phyloP scores from a whole-genome alignment of 768 basidiomycete genomes.

The Peribolospora kevripleyi region DNA sequence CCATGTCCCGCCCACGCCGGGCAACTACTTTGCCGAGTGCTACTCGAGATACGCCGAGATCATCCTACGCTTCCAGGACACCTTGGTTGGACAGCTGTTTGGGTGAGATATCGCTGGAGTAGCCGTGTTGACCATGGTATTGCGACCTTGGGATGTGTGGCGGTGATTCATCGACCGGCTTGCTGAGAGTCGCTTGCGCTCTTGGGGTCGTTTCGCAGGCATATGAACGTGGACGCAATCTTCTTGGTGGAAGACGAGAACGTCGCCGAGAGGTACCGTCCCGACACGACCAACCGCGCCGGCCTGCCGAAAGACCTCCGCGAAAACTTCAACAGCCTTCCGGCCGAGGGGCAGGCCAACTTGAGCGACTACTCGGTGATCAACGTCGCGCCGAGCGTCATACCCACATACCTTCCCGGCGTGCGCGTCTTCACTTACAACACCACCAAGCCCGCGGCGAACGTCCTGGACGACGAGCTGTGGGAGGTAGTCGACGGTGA shows the following conservation, averaged over 20 bases:
- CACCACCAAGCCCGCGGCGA: slow-evolving; percentile 23
- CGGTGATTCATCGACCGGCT: too few species aligned
- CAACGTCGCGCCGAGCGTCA: slow-evolving; percentile 56
- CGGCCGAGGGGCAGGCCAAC: slow-evolving; percentile 23
- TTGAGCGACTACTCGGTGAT: slow-evolving; percentile 46
- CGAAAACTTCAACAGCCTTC: slow-evolving; percentile 2
- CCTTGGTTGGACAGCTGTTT: slow-evolving; percentile 60
- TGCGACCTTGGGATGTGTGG: neutral
- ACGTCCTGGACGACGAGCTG: neutral
- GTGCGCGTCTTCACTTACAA: slow-evolving; percentile 68
- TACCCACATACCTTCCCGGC: slow-evolving; percentile 67
- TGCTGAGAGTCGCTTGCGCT: neutral
- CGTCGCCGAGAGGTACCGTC: neutral
- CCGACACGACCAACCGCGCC: neutral
- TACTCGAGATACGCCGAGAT: slow-evolving; percentile 20
- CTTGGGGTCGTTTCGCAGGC: slow-evolving; percentile 21
- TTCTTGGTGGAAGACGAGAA: slow-evolving; percentile 22
- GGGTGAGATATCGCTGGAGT: slow-evolving; percentile 29
- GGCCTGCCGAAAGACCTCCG: slow-evolving; percentile 1
- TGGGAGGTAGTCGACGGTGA: neutral
- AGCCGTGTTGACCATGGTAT: neutral
- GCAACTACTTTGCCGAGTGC: slow-evolving; percentile 35
- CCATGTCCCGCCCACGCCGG: slow-evolving; percentile 61
- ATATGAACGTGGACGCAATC: slow-evolving; percentile 55
- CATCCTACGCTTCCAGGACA: slow-evolving; percentile 61